Percentiles rank a stretch among this genome's conserved stretches.
Conservation (phyloP, 2,329 filamentous ascomycete species). For the Scedosporium dehoogii region DNA sequence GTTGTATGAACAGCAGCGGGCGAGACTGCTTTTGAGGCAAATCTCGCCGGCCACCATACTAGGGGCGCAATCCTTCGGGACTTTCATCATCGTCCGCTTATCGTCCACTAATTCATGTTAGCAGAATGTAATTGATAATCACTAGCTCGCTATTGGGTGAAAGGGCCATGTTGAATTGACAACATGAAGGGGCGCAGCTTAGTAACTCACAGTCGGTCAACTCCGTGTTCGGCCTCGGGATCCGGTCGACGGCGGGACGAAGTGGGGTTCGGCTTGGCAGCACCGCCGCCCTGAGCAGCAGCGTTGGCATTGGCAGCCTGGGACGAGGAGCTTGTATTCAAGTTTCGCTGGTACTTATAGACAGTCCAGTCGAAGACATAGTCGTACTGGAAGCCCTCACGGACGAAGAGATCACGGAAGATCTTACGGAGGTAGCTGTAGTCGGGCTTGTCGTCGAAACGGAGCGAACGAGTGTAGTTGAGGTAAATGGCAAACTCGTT, state of each 20-base stretch:
- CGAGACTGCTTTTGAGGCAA: not conserved
- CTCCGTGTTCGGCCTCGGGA: not conserved
- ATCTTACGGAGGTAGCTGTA: slow-evolving; percentile 99
- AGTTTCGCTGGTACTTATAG: slow-evolving; percentile 99
- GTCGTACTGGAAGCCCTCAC: slow-evolving; percentile 99
- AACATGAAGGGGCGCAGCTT: not conserved
- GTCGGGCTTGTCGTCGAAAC: slow-evolving; percentile 99
- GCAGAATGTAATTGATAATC: not conserved
- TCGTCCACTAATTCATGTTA: slow-evolving; percentile 5
- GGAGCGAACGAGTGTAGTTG: slow-evolving; percentile 96
- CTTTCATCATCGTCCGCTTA: not conserved
- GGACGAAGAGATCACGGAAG: slow-evolving; percentile 98
- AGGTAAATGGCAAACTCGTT: slow-evolving; percentile 99
- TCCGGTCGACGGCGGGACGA: slow-evolving; percentile 6
- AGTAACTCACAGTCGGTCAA: slow-evolving; percentile 6
- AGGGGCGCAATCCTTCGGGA: not conserved
- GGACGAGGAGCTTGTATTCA: slow-evolving; percentile 3
- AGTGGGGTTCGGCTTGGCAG: not conserved
- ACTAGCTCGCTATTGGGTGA: not conserved
- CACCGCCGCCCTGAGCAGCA: not conserved
- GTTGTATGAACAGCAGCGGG: not conserved
- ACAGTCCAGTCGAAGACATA: slow-evolving; percentile 99
- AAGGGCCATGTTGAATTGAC: not conserved
- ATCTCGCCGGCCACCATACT: not conserved
- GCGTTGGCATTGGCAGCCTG: slow-evolving; percentile 3